Conservation (phyloP, 2,329 filamentous ascomycete species). For the Aspergillus clavatus region DNA sequence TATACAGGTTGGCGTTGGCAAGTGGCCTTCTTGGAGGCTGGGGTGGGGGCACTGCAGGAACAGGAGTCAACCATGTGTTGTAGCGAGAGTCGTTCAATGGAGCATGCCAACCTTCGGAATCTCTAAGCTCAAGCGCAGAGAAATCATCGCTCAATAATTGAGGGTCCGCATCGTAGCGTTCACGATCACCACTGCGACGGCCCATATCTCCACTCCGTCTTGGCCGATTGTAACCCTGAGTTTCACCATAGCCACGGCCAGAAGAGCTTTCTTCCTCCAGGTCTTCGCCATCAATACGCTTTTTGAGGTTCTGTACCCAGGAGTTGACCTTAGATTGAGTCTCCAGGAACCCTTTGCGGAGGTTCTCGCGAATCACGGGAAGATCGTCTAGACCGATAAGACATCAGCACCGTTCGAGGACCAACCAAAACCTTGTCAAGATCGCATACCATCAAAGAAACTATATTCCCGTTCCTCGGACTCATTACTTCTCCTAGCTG, state of each 20-base stretch:
- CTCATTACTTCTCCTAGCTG: slow-evolving; percentile 51
- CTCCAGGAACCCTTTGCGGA: slow-evolving; percentile 90
- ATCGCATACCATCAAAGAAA: slow-evolving; percentile 69
- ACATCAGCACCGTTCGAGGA: slow-evolving; percentile 11
- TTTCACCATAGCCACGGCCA: slow-evolving; percentile 27
- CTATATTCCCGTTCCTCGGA: slow-evolving; percentile 72
- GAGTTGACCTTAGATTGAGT: slow-evolving; percentile 89
- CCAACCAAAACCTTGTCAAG: neutral
- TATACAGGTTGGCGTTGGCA: slow-evolving; percentile 77
- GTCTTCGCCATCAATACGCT: slow-evolving; percentile 87
- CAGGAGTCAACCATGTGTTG: slow-evolving; percentile 2
- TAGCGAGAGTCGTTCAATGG: neutral
- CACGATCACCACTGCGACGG: slow-evolving; percentile 77
- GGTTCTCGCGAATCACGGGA: slow-evolving; percentile 84
- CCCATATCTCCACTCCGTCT: slow-evolving; percentile 58
- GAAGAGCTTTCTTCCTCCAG: slow-evolving; percentile 52
- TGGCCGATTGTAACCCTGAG: slow-evolving; percentile 44
- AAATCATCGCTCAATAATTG: slow-evolving; percentile 89
- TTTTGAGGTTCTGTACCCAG: slow-evolving; percentile 88
- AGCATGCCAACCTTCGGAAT: slow-evolving; percentile 51
- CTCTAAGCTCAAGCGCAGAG: slow-evolving; percentile 57
- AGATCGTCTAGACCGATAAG: slow-evolving; percentile 65
- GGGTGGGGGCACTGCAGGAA: slow-evolving; percentile 46
- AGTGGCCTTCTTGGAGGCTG: slow-evolving; percentile 56
- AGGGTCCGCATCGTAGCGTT: slow-evolving; percentile 91